phyloP scores from a whole-genome alignment of 2,329 filamentous ascomycete species.

The Blastomyces silverae region DNA sequence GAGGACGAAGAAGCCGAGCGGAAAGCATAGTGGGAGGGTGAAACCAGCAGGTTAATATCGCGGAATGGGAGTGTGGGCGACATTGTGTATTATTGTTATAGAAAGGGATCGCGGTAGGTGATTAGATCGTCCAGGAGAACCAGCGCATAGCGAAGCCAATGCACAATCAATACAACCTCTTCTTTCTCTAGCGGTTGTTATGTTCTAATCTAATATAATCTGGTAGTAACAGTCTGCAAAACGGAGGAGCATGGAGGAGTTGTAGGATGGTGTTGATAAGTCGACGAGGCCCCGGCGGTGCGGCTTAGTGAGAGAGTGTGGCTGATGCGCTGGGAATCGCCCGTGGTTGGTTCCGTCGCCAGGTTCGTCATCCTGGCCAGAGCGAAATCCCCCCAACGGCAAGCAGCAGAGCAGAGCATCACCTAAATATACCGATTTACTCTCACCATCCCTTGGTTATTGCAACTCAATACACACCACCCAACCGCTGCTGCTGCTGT shows the following conservation, averaged over 20 bases:
- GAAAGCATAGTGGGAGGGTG: slow-evolving; percentile 89
- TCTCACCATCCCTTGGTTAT: slow-evolving; percentile 1
- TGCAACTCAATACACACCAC: neutral
- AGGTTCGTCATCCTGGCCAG: slow-evolving; percentile 10
- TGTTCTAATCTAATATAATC: neutral
- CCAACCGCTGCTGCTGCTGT: neutral
- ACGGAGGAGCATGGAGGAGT: neutral
- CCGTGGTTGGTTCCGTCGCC: neutral
- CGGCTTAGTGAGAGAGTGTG: neutral
- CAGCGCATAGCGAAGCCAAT: neutral
- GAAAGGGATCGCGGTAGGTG: neutral
- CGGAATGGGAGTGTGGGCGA: slow-evolving; percentile 62
- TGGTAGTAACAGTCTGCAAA: neutral
- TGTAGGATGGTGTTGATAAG: neutral
- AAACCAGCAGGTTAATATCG: slow-evolving; percentile 94
- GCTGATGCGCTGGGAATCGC: neutral
- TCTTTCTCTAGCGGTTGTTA: neutral
- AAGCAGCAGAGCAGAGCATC: neutral
- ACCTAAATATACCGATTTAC: neutral
- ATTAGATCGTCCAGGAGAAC: neutral
- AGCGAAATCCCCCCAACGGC: slow-evolving; percentile 1
- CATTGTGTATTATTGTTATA: slow-evolving; percentile 25
- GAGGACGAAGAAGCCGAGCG: slow-evolving; percentile 89
- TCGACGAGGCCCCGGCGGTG: neutral
- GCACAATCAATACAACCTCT: neutral